Evolutionary conservation across 2,329 filamentous ascomycete species (phyloP).

Genomic region (Orbilia oligospora): DNA sequence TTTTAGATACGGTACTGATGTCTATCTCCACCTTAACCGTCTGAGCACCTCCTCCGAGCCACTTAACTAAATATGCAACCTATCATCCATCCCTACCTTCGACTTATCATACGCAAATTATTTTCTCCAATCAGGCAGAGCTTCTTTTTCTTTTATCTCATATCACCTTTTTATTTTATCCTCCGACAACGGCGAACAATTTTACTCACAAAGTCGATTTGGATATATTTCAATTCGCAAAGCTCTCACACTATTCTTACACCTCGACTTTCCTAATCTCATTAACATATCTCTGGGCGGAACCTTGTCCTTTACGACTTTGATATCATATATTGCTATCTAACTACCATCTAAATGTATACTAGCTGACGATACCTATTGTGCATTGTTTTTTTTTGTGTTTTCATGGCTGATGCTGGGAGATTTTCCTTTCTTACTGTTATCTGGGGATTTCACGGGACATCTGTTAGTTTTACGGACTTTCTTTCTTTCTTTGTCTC

Average conservation of each 20-base stretch:
- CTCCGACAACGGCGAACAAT: not conserved
- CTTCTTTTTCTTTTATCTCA: slow-evolving; percentile 12
- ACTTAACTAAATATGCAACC: slow-evolving; percentile 68
- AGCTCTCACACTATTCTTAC: slow-evolving; percentile 4
- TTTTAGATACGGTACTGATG: slow-evolving; percentile 93
- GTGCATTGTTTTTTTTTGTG: slow-evolving; percentile 20
- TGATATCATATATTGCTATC: slow-evolving; percentile 52
- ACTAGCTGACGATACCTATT: slow-evolving; percentile 60
- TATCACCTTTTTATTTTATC: slow-evolving; percentile 26
- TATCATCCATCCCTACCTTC: not conserved
- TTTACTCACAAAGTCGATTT: not conserved
- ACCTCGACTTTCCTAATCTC: slow-evolving; percentile 39
- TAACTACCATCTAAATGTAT: slow-evolving; percentile 50
- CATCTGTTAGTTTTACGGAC: slow-evolving; percentile 28
- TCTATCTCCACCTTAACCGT: slow-evolving; percentile 97
- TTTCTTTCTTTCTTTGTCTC: slow-evolving; percentile 14
- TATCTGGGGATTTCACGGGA: slow-evolving; percentile 4
- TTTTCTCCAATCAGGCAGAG: not conserved
- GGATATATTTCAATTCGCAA: not conserved
- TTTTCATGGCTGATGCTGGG: slow-evolving; percentile 29
- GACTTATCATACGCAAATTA: not conserved
- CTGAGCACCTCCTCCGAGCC: slow-evolving; percentile 96
- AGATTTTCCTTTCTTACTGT: slow-evolving; percentile 18
- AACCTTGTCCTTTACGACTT: slow-evolving; percentile 38
- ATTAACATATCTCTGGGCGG: slow-evolving; percentile 35